phyloP scores from a whole-genome alignment of 164 flowering plant genomes.

The Piper betle region DNA sequence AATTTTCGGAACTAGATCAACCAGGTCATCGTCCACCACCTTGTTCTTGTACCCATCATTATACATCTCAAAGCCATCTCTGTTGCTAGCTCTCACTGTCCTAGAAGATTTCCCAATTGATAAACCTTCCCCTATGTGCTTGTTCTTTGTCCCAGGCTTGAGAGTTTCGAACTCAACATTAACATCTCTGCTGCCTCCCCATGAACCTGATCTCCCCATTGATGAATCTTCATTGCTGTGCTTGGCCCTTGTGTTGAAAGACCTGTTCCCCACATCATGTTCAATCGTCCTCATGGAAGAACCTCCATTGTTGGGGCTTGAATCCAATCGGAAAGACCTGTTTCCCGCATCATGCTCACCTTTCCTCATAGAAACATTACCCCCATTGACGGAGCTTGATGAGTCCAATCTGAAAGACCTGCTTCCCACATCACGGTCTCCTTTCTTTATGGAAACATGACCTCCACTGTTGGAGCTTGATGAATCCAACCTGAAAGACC shows the following conservation, averaged over 20 bases:
- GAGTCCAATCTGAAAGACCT: conserved; percentile 8
- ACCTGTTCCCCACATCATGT: conserved; percentile 8
- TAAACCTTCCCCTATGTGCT: conserved; percentile 10
- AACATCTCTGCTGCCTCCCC: conserved; percentile 8
- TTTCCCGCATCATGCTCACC: conserved; percentile 7
- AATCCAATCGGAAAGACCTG: background rate
- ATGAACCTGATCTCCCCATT: background rate
- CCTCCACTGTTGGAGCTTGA: conserved; percentile 9
- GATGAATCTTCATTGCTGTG: background rate
- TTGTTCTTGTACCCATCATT: conserved; percentile 4
- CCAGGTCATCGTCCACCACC: conserved; percentile 13
- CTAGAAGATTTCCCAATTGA: conserved; percentile 44
- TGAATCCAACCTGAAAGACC: conserved; percentile 9
- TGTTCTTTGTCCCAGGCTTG: conserved; percentile 10
- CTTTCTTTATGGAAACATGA: conserved; percentile 21
- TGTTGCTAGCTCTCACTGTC: conserved; percentile 24
- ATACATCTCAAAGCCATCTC: conserved; percentile 9
- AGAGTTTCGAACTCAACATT: conserved; percentile 6
- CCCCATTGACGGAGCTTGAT: conserved; percentile 7
- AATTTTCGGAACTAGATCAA: conserved; percentile 4
- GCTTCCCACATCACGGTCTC: conserved; percentile 8
- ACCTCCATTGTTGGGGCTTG: background rate
- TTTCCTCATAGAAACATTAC: conserved; percentile 23
- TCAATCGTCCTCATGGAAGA: background rate
- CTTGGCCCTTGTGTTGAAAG: background rate